A percentile compares a stretch with the other conserved stretches of the same genome.
These are phyloP conservation scores for Globisporangium irregulare DNA, from an alignment of 352 stramenopile genomes.

Conservation along the genomic window DNA sequence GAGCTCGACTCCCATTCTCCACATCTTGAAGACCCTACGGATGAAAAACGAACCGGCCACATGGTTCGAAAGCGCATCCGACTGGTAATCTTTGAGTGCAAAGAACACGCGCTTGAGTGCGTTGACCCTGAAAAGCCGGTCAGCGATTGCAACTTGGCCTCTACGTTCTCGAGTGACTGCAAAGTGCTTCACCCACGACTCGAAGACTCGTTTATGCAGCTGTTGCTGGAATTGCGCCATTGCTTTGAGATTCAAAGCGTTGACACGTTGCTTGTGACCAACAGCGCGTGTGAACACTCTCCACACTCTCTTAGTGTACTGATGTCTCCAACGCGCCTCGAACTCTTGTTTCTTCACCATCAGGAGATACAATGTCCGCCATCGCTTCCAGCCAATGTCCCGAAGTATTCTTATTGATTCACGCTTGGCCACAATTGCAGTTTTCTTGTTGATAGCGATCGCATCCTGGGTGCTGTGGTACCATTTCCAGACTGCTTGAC, in stretches of 20 bases:
- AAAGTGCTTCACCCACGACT: neutral
- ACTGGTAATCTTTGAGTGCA: conserved; percentile 1
- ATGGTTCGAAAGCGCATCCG: neutral
- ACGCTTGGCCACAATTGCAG: neutral
- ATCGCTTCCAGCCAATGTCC: conserved; percentile 5
- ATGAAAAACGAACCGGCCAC: neutral
- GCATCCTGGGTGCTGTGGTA: neutral
- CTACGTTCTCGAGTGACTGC: neutral
- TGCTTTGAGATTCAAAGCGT: neutral
- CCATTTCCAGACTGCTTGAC: conserved; percentile 6
- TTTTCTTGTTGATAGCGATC: neutral
- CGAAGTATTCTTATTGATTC: conserved; percentile 1
- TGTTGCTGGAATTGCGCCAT: neutral
- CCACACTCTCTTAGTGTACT: neutral
- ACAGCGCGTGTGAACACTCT: neutral
- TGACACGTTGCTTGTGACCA: neutral
- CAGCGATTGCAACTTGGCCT: neutral
- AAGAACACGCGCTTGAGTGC: neutral
- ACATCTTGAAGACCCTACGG: neutral
- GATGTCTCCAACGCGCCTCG: neutral
- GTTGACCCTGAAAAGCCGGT: neutral
- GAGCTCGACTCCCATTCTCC: neutral
- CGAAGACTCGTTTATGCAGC: neutral
- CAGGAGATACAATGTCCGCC: neutral
- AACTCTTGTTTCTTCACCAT: neutral